Evolutionary conservation across 352 stramenopile species (phyloP).

Genomic region (Globisporangium abappressorium): DNA sequence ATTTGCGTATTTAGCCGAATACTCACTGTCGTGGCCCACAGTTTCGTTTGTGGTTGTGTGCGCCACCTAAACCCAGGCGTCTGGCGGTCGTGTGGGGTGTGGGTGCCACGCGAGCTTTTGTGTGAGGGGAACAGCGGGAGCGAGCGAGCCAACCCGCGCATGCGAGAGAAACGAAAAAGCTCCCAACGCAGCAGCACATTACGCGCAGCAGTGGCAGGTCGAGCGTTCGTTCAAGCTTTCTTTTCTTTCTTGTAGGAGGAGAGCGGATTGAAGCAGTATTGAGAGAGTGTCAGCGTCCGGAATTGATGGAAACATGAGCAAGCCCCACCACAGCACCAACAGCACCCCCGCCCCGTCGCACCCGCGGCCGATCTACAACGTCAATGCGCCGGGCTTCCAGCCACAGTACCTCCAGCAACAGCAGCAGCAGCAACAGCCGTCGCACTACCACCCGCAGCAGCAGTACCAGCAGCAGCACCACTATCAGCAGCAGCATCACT

Average conservation of each 20-base stretch:
- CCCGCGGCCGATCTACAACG: slow-evolving; percentile 25
- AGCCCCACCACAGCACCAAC: slow-evolving; percentile 34
- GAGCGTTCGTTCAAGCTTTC: slow-evolving; percentile 8
- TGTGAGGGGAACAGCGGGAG: background rate
- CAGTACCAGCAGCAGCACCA: slow-evolving; percentile 16
- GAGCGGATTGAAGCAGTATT: background rate
- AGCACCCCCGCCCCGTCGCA: slow-evolving; percentile 14
- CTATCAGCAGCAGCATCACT: slow-evolving; percentile 31
- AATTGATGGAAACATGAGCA: slow-evolving; percentile 46
- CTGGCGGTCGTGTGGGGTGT: background rate
- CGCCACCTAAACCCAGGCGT: background rate
- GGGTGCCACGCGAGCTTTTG: background rate
- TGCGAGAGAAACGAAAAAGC: slow-evolving; percentile 13
- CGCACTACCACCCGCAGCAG: slow-evolving; percentile 29
- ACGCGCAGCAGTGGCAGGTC: slow-evolving; percentile 9
- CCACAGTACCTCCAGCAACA: slow-evolving; percentile 33
- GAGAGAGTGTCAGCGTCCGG: background rate
- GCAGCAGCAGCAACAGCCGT: slow-evolving; percentile 31
- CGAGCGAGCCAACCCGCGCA: slow-evolving; percentile 6
- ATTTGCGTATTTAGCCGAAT: background rate
- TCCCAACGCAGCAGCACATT: slow-evolving; percentile 7
- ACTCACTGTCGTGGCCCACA: background rate
- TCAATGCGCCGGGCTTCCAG: slow-evolving; percentile 35
- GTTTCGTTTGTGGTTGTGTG: background rate
- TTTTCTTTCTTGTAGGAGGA: background rate